phyloP scores from a whole-genome alignment of 129 eudicot genomes.

The Flaveria ramosissima region DNA sequence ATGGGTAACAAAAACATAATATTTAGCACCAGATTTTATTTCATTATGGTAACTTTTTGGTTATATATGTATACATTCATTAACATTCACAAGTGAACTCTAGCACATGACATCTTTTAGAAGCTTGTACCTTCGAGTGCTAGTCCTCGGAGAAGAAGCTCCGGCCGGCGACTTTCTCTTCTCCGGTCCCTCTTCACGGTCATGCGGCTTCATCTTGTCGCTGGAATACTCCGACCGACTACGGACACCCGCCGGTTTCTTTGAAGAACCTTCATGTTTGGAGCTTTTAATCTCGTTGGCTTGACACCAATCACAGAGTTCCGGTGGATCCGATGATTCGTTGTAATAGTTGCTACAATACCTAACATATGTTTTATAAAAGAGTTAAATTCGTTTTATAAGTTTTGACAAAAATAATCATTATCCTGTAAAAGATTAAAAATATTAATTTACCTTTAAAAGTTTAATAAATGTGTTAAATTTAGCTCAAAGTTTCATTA shows the following conservation, averaged over 20 bases:
- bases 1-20: not conserved
- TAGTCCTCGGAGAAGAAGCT: constrained; percentile 63
- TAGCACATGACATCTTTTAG: constrained; percentile 91
- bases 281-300: constrained; percentile 44
- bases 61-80: constrained; percentile 8
- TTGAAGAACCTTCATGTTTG: constrained; percentile 45
- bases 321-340: constrained; percentile 49
- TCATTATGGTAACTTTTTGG: not conserved
- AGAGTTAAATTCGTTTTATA: not conserved
- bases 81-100: not conserved
- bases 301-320: constrained; percentile 78
- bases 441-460: no score
- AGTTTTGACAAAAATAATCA: no score
- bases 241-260: constrained; percentile 32
- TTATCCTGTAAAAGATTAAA: no score
- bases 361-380: constrained; percentile 30
- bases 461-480: no score
- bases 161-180: constrained; percentile 41
- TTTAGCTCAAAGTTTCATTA: no score
- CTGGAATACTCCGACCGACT: constrained; percentile 42
- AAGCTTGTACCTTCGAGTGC: constrained; percentile 78
- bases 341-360: constrained; percentile 84
- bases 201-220: constrained; percentile 49
- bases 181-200: constrained; percentile 38
- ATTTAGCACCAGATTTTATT: not conserved